Evolutionary conservation across 2,329 filamentous ascomycete species (phyloP), one percentile per base, ranked within the genome.

Genomic region (Fusarium siculi): DNA sequence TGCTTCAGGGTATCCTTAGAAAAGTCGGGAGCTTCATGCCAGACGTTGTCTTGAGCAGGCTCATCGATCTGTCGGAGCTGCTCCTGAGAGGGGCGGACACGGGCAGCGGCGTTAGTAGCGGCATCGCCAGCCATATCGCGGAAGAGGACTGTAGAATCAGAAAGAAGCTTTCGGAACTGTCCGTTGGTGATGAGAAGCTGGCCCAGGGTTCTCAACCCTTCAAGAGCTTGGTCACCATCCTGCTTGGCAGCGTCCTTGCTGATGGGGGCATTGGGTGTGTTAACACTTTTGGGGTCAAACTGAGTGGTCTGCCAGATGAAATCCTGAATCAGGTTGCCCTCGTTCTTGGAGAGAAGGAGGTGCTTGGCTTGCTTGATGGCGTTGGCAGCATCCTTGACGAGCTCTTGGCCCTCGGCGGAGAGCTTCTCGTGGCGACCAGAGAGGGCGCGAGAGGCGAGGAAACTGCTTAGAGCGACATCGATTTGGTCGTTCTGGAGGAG

Each of bases 241-340:
- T 96, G 92, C 84, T 93, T 90, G 32, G 93, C 93, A 4, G 89
- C 88, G 2, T 93, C 91, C 85, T 94, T 97, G 79, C 90, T 88
- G 53, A 97, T 77, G 1, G 94, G 92, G 3, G 90, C 88, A 63
- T 87, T 86, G 7, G 94, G 93, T 2, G 87, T 82, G 65, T 84
- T 81, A 32, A 93, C 87, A 57, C 88, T 86, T 77, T 87, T 91
- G 64, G 89, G 84, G 59, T 91, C 89, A 70, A 96, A 91, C 52
- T 93, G 88, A 79, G 94, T 91, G 1, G 95, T 95, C 80, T 97
- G 93, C 93, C 93, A 99, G 83, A 98, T 94, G 83, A 99, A 98
- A 79, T 99, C 95, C 80, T 99, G 96, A 25, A 99, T 85, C 65
- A 98, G 85, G 79, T 99, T 95, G 80, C 95, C 96, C 67, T 97